Evolutionary conservation across 2,329 filamentous ascomycete genomes (phyloP), one percentile per base, ranked within the genome.

Genomic region (Sarocladium oryzae): DNA sequence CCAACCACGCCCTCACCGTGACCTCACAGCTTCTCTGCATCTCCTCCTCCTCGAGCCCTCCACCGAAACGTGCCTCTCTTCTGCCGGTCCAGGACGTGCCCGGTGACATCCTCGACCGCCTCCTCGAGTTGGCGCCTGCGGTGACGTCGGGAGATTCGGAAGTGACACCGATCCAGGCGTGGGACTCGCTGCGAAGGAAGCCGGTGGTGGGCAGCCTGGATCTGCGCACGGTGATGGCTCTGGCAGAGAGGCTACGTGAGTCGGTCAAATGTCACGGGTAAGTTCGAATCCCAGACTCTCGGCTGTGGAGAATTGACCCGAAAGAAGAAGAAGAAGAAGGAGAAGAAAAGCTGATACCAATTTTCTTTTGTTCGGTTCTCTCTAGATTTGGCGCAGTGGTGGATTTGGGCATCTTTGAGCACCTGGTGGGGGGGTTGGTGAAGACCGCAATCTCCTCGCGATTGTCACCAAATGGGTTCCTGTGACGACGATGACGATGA

Each of bases 91-190:
- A 49, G 28, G 33, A 49, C 21, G 46, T 49, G 3, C 46, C 46
- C 9, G n/a, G 36, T 18, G 26, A 41, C 15, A 51, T 51, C 16
- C 37, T 51, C 9, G 26, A 33, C 6, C 49, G 49, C 15, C 37
- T 51, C 7, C 49, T 51, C 20, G 37, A n/a, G 8, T 20, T 51
- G 6, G 36, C 49, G 6, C 49, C 49, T 7, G 49, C 26, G 7
- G 37, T 51, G 23, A 26, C 40, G n/a, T 43, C 37, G 9, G 37
- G 32, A 30, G 49, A 45, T 4, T 18, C 23, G 9, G 49, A 51
- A 23, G 23, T 43, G 7, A 51, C 49, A n/a, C 49, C 49, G 9
- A 45, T 51, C 5, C 49, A 51, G 20, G 40, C 40, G 7, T 51
- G 49, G 49, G 49, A 51, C 33, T 26, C 20, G 28, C 46, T 49